Evolutionary conservation across 164 flowering plant species (phyloP), one percentile per base, ranked within the genome.

Genomic region (Dillenia suffruticosa): DNA sequence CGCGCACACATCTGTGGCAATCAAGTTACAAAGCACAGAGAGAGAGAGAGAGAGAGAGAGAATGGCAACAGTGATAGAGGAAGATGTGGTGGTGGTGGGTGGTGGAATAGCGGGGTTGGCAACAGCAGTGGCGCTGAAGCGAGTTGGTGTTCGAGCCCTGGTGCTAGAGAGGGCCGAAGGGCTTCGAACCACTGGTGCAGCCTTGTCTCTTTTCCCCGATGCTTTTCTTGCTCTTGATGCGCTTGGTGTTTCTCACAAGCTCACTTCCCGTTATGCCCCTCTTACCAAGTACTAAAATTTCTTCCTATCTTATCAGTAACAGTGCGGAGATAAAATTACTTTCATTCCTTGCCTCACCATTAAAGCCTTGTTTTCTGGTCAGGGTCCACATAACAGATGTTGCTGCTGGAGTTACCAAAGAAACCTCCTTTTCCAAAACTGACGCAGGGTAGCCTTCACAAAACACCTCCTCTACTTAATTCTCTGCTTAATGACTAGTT

Each of bases 211-310:
- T 9, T 58, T n/a, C 43, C 67, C 78, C 44, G 74, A 78, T 59
- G 81, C 78, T 12, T 74, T 76, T 76, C 12, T 62, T 0, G 78
- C 81, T 13, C 74, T 78, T n/a, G 59, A 74, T 26, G 74, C 72
- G 0, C 70, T 78, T 13, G 77, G 82, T 0, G 77, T 78, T 2
- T 69, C 70, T 9, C 56, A 75, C 59, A 79, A 79, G 67, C 83
- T 83, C 63, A 54, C 68, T 19, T 24, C 73, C 40, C 9, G 57
- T 16, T 79, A 77, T 51, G 3, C 68, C 15, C 67, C 72, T 17
- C 10, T 48, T 10, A 11, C 16, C 1, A 69, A 51, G 87, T 82
- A 68, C 8, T 19, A 19, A 19, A 19, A 19, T 19, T 19, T 19
- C 22, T 19, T 19, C 22, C 22, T 19, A 19, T 19, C 22, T 19